Evolutionary conservation across 176 grass and related monocot genomes (phyloP).

Genomic region (Hsuehochloa calcarea): DNA sequence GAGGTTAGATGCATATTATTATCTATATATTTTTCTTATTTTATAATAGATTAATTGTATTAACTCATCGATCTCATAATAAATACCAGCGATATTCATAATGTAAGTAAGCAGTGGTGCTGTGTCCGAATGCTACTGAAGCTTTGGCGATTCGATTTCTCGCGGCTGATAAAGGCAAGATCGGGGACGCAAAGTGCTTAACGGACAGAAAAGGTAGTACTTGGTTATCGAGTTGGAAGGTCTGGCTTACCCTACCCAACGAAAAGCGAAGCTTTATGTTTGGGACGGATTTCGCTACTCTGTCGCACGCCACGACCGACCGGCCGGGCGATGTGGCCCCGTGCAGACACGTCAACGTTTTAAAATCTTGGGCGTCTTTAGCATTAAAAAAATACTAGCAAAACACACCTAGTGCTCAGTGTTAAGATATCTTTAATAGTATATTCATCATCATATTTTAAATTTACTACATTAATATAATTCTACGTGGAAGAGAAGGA

Average conservation of each 20-base stretch:
- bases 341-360: not conserved
- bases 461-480: too few species aligned
- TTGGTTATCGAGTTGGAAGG: not conserved
- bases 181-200: not conserved
- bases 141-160: not conserved
- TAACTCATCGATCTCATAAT: too few species aligned
- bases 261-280: not conserved
- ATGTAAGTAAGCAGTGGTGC: not conserved
- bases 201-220: not conserved
- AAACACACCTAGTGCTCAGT: not conserved
- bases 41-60: too few species aligned
- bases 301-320: not conserved
- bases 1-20: too few species aligned
- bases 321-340: not conserved
- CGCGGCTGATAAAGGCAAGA: not conserved
- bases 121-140: not conserved
- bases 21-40: too few species aligned
- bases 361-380: not conserved
- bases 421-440: too few species aligned
- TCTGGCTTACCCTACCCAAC: not conserved
- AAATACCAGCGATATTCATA: too few species aligned
- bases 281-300: slow-evolving; percentile 5
- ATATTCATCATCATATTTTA: too few species aligned
- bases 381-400: not conserved
- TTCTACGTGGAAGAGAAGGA: too few species aligned